Evolutionary conservation across 306 rosid species (phyloP).

Genomic region (Fagus sylvatica): DNA sequence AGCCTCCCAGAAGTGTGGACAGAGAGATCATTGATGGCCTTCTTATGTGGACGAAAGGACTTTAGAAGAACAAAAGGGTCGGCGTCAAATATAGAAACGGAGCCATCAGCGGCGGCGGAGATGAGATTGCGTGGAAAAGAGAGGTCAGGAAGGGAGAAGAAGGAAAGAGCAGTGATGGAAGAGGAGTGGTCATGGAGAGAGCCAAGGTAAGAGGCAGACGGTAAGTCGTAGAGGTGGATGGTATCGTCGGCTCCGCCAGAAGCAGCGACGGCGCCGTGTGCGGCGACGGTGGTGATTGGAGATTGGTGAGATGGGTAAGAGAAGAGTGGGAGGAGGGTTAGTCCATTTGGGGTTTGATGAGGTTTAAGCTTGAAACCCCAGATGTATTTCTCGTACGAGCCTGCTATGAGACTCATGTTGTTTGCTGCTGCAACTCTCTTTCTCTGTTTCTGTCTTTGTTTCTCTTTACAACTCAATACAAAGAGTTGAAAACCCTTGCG

Average conservation of each 20-base stretch:
- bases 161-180: conserved; percentile 74
- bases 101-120: conserved; percentile 79
- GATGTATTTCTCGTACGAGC: conserved; percentile 82
- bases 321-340: conserved; percentile 64
- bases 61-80: conserved; percentile 83
- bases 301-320: conserved; percentile 89
- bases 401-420: conserved; percentile 74
- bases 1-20: conserved; percentile 82
- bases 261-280: conserved; percentile 71
- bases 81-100: conserved; percentile 68
- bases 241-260: conserved; percentile 92
- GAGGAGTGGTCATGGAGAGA: conserved; percentile 77
- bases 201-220: conserved; percentile 72
- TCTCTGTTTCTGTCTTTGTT: too few species aligned
- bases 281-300: conserved; percentile 65
- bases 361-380: conserved; percentile 84
- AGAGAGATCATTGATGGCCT: conserved; percentile 69
- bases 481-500: too few species aligned
- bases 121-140: conserved; percentile 83
- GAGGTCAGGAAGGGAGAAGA: conserved; percentile 62
- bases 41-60: conserved; percentile 57
- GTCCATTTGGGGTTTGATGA: conserved; percentile 13
- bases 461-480: neutral
- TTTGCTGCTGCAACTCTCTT: neutral
- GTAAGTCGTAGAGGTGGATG: conserved; percentile 78